A percentile compares a stretch with the other conserved stretches of the same genome.
Conservation (phyloP, 1,139 yeast species). For the Saccharomyces uvarum region DNA sequence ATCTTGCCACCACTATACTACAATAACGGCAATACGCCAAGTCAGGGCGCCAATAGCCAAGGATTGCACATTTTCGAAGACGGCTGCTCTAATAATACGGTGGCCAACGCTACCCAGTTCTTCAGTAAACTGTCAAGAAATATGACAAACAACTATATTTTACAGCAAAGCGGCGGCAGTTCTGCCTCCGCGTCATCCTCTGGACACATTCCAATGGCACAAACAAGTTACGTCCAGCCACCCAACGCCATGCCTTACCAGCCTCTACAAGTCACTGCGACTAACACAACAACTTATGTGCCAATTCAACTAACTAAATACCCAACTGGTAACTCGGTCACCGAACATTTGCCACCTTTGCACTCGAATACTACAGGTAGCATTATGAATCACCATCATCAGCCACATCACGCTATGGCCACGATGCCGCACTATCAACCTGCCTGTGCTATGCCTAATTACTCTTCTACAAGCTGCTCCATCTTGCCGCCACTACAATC, state of each 20-base stretch:
- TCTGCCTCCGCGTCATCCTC: conserved; percentile 2
- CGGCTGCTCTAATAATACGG: conserved; percentile 2
- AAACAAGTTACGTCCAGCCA: background rate
- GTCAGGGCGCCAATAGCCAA: background rate
- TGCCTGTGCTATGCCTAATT: conserved; percentile 1
- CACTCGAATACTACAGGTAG: conserved; percentile 1
- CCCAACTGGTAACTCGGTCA: background rate
- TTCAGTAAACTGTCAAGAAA: conserved; percentile 23
- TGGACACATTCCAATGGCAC: background rate
- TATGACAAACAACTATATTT: conserved; percentile 14
- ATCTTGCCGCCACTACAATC: conserved; percentile 10
- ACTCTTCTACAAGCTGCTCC: background rate
- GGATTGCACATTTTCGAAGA: background rate
- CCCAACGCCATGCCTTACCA: background rate
- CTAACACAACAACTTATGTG: background rate
- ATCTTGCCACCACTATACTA: conserved; percentile 15
- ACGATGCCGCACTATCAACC: background rate
- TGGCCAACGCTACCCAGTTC: conserved; percentile 20
- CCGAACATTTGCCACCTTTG: background rate
- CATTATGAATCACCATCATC: conserved; percentile 1
- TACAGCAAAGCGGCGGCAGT: background rate
- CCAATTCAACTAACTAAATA: background rate
- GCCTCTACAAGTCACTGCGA: background rate
- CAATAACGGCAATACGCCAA: conserved; percentile 8
- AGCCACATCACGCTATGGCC: background rate